phyloP scores from a whole-genome alignment of 140 eudicot species.

The Senecio squalidus region DNA sequence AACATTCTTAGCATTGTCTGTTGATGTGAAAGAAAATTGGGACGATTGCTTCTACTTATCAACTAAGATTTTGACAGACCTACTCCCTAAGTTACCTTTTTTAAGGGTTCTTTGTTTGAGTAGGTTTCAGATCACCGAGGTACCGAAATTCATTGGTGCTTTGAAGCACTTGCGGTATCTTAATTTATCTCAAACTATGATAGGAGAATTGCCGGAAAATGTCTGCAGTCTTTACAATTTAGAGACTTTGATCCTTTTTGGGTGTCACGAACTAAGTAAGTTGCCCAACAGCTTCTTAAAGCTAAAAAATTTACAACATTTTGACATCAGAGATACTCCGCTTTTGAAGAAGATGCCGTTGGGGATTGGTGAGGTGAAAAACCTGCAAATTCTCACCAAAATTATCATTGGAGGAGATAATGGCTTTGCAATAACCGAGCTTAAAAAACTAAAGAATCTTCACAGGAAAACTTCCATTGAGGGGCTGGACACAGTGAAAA shows the following conservation, averaged over 20 bases:
- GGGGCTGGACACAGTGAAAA: background rate
- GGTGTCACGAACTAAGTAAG: background rate
- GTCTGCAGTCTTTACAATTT: background rate
- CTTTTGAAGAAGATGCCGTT: background rate
- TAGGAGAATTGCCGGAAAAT: no score
- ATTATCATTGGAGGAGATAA: background rate
- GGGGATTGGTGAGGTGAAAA: background rate
- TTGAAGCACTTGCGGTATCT: no score
- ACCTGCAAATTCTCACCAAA: background rate
- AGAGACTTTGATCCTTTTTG: no score
- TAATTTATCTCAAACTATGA: background rate
- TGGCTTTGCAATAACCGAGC: background rate
- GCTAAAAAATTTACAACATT: no score
- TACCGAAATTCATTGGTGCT: background rate
- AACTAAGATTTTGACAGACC: no score
- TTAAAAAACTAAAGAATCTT: background rate
- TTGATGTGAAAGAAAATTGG: no score
- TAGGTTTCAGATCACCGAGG: no score
- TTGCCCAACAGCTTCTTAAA: no score
- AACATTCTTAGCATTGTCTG: no score
- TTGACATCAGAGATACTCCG: background rate
- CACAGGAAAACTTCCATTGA: background rate
- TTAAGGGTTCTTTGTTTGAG: background rate
- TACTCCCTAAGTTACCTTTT: background rate
- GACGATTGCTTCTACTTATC: no score